Percentiles rank a stretch among this genome's conserved stretches.
These are phyloP conservation scores for Coemansia javaensis DNA, from an alignment of 192 early-diverging fungal species.

Conservation along the genomic window DNA sequence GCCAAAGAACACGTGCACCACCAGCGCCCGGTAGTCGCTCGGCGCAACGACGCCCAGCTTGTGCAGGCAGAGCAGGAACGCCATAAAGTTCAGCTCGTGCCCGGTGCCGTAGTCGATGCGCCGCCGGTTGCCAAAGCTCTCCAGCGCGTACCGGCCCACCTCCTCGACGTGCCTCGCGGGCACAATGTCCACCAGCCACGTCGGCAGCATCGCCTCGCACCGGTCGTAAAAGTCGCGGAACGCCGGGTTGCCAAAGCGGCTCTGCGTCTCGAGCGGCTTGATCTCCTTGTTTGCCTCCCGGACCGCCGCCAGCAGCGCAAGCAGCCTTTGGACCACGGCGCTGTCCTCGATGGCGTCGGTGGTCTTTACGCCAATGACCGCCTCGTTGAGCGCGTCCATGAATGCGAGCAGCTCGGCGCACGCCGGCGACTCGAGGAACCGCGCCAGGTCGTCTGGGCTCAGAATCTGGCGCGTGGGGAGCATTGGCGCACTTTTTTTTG, in stretches of 20 bases:
- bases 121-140: constrained; percentile 84
- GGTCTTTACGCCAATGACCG: constrained; percentile 64
- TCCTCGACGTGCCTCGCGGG: constrained; percentile 48
- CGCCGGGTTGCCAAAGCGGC: constrained; percentile 93
- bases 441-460: constrained; percentile 77
- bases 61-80: constrained; percentile 78
- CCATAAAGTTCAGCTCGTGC: constrained; percentile 90
- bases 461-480: constrained; percentile 59
- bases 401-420: constrained; percentile 67
- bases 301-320: constrained; percentile 63
- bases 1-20: constrained; percentile 71
- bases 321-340: constrained; percentile 52
- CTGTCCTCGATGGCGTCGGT: constrained; percentile 54
- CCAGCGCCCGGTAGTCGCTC: constrained; percentile 70
- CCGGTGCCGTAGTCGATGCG: constrained; percentile 98
- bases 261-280: constrained; percentile 67
- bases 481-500: constrained; percentile 20
- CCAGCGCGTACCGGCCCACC: constrained; percentile 69
- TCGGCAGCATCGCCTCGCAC: constrained; percentile 36
- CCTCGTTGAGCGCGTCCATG: constrained; percentile 64
- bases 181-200: constrained; percentile 43
- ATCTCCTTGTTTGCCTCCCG: constrained; percentile 59
- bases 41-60: constrained; percentile 63
- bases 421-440: constrained; percentile 63
- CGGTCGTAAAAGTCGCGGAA: constrained; percentile 86